phyloP scores from a whole-genome alignment of 148 eudicot genomes.

The Chenopodium berlandieri region DNA sequence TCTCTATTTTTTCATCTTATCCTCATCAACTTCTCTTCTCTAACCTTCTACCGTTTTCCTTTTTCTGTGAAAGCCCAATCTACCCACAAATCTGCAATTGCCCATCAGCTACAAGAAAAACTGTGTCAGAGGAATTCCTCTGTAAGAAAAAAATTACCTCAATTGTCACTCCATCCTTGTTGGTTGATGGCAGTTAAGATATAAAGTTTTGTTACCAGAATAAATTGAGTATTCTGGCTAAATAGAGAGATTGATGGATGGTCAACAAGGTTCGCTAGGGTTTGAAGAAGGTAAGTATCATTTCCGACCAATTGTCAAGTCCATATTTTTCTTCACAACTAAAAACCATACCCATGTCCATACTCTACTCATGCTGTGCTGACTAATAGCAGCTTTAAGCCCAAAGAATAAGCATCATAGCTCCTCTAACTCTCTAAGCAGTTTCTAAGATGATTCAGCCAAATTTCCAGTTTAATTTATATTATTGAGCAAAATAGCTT shows the following conservation, averaged over 20 bases:
- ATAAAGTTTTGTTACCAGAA: neutral
- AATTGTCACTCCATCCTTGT: neutral
- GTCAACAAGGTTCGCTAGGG: neutral
- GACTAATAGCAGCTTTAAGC: neutral
- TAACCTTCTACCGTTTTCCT: neutral
- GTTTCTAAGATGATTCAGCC: neutral
- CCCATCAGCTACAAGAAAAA: neutral
- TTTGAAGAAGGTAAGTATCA: neutral
- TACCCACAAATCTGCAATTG: neutral
- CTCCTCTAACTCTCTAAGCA: neutral
- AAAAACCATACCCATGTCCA: neutral
- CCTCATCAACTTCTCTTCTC: neutral
- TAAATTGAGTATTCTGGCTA: neutral
- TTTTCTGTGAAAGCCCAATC: neutral
- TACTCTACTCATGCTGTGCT: neutral
- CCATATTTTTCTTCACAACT: neutral
- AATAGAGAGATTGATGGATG: neutral
- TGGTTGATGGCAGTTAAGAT: neutral
- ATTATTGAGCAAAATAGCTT: neutral
- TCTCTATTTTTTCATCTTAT: neutral
- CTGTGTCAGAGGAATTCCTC: neutral
- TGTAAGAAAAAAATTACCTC: neutral
- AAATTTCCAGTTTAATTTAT: neutral
- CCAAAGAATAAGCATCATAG: neutral
- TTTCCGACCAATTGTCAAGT: neutral